These are phyloP conservation scores for Suillus ampliporus DNA, from an alignment of 768 basidiomycete species.

Conservation along the genomic window DNA sequence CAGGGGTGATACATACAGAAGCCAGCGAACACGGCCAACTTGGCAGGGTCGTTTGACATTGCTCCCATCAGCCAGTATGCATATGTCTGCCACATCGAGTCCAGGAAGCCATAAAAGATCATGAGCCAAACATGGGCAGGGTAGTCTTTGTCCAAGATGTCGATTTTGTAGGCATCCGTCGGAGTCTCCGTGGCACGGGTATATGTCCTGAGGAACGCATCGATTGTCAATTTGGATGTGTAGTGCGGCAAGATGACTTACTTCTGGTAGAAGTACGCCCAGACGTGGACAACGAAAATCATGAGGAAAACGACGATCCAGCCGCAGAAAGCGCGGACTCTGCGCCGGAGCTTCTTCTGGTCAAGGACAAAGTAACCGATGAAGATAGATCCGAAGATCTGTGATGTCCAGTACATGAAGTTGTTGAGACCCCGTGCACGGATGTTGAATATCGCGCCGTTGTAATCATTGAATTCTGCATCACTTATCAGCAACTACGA, in stretches of 20 bases:
- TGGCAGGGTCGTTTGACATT: constrained; percentile 82
- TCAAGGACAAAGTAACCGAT: constrained; percentile 75
- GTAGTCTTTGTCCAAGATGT: constrained; percentile 63
- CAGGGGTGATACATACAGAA: constrained; percentile 62
- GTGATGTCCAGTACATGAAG: constrained; percentile 78
- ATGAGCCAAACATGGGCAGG: constrained; percentile 65
- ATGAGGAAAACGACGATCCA: constrained; percentile 69
- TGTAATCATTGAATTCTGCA: constrained; percentile 82
- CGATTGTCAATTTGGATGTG: not conserved
- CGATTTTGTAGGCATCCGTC: constrained; percentile 49
- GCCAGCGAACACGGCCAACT: constrained; percentile 81
- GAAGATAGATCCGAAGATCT: constrained; percentile 75
- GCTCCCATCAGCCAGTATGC: constrained; percentile 88
- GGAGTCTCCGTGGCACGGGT: constrained; percentile 53
- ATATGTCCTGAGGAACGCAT: constrained; percentile 49
- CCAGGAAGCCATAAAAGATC: constrained; percentile 77
- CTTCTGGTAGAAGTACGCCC: constrained; percentile 84
- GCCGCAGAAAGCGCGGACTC: constrained; percentile 71
- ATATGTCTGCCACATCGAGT: constrained; percentile 86
- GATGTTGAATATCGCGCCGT: constrained; percentile 78
- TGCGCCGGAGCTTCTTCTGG: constrained; percentile 56
- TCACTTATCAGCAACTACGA: constrained; percentile 9
- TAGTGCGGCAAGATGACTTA: constrained; percentile 33
- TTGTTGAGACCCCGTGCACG: constrained; percentile 82
- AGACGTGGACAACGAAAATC: constrained; percentile 74